These are phyloP conservation scores for Fragaria iinumae DNA, from an alignment of 306 rosid species.

Conservation along the genomic window DNA sequence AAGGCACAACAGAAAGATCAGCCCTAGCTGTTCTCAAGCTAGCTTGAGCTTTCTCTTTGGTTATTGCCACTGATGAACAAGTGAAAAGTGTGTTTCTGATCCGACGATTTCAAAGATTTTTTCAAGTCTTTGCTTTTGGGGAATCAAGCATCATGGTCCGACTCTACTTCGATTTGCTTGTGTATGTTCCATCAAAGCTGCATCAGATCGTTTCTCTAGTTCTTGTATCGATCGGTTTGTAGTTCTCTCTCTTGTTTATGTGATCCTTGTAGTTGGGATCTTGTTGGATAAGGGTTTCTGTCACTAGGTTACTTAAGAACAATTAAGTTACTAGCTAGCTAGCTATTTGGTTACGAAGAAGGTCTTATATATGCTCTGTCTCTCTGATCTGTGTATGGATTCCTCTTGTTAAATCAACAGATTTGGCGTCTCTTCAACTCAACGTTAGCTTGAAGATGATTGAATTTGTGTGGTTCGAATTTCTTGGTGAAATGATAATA, in stretches of 20 bases:
- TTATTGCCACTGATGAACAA: slow-evolving; percentile 4
- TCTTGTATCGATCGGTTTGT: background rate
- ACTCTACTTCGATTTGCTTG: slow-evolving; percentile 53
- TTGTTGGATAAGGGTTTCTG: background rate
- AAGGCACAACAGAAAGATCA: background rate
- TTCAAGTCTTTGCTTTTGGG: slow-evolving; percentile 37
- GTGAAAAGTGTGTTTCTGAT: background rate
- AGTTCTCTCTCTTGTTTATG: background rate
- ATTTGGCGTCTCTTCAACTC: background rate
- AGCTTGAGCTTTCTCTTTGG: background rate
- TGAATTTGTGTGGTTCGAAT: background rate
- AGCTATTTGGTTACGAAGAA: background rate
- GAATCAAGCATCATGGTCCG: slow-evolving; percentile 98
- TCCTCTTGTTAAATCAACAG: background rate
- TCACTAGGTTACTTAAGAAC: background rate
- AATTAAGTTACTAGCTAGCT: background rate
- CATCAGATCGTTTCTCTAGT: slow-evolving; percentile 27
- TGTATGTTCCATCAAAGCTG: slow-evolving; percentile 22
- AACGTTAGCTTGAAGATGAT: background rate
- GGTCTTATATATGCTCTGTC: background rate
- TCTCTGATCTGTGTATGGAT: background rate
- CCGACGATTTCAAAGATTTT: slow-evolving; percentile 10
- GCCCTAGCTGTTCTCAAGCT: slow-evolving; percentile 12
- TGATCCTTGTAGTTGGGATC: background rate
- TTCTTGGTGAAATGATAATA: background rate